Evolutionary conservation across 805 yeast genomes (phyloP).

Genomic region (Pichia rugopelliculosa): DNA sequence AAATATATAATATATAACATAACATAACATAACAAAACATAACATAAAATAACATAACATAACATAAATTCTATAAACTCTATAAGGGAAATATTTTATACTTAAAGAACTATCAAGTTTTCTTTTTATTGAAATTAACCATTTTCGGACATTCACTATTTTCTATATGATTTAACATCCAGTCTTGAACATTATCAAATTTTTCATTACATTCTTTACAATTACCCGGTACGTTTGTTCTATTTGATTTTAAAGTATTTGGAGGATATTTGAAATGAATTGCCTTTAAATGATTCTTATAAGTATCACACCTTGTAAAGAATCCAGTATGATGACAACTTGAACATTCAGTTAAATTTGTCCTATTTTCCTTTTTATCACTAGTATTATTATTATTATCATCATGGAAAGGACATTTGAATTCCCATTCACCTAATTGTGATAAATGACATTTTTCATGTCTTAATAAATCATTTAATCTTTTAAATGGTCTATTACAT

Average conservation of each 20-base stretch:
- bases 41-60: neutral
- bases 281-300: constrained; percentile 84
- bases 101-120: neutral
- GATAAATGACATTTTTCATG: constrained; percentile 84
- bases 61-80: neutral
- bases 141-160: constrained; percentile 31
- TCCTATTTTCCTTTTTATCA: no score
- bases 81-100: neutral
- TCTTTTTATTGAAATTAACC: constrained; percentile 8
- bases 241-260: constrained; percentile 75
- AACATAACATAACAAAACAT: neutral
- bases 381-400: no score
- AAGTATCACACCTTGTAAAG: constrained; percentile 85
- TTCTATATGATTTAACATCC: constrained; percentile 74
- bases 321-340: constrained; percentile 77
- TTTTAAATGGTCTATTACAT: constrained; percentile 79
- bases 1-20: neutral
- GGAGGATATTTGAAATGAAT: constrained; percentile 83
- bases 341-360: no score
- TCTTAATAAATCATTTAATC: constrained; percentile 79
- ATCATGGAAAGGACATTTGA: constrained; percentile 67
- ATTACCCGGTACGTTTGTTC: constrained; percentile 59
- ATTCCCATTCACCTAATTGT: constrained; percentile 60
- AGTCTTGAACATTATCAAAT: constrained; percentile 66
- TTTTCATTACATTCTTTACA: constrained; percentile 69